These are phyloP conservation scores for Phytomonas francai DNA, from an alignment of 208 protist genomes.

Conservation along the genomic window DNA sequence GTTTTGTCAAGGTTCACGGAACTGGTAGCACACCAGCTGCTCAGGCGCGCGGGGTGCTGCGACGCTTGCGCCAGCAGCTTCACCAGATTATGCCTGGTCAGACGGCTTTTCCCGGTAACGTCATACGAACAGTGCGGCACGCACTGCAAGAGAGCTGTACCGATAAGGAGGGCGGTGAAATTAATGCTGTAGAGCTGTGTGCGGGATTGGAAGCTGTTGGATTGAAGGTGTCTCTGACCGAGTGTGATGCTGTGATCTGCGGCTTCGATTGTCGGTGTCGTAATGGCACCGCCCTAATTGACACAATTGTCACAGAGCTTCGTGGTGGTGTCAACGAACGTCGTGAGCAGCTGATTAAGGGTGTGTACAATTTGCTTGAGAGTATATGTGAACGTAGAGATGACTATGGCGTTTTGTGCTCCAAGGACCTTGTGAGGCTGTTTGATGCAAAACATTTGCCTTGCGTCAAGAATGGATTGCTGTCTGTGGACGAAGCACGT, in stretches of 20 bases:
- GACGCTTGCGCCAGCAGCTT: conserved; percentile 62
- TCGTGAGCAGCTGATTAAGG: conserved; percentile 45
- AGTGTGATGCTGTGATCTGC: conserved; percentile 66
- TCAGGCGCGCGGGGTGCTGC: conserved; percentile 51
- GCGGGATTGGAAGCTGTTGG: conserved; percentile 37
- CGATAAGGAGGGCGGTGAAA: conserved; percentile 18
- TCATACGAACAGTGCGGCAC: conserved; percentile 44
- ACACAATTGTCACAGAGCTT: conserved; percentile 41
- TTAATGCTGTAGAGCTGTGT: conserved; percentile 66
- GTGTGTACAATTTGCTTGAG: conserved; percentile 62
- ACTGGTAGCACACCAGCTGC: conserved; percentile 34
- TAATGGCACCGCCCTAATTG: conserved; percentile 29
- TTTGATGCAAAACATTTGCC: conserved; percentile 57
- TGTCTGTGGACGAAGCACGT: conserved; percentile 32
- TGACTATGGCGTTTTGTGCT: conserved; percentile 21
- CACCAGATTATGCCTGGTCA: conserved; percentile 25
- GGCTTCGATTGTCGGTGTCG: conserved; percentile 45
- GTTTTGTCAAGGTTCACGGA: conserved; percentile 6
- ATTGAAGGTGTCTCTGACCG: conserved; percentile 26
- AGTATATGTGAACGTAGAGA: conserved; percentile 35
- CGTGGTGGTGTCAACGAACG: conserved; percentile 65
- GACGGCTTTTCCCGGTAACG: conserved; percentile 68
- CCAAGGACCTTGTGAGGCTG: conserved; percentile 44
- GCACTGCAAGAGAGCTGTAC: conserved; percentile 25
- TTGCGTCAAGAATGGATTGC: conserved; percentile 25